Percentiles rank a stretch among this genome's conserved stretches.
Evolutionary conservation across 2,329 filamentous ascomycete species (phyloP).

Genomic region (Graphiopsis chlorocephala): DNA sequence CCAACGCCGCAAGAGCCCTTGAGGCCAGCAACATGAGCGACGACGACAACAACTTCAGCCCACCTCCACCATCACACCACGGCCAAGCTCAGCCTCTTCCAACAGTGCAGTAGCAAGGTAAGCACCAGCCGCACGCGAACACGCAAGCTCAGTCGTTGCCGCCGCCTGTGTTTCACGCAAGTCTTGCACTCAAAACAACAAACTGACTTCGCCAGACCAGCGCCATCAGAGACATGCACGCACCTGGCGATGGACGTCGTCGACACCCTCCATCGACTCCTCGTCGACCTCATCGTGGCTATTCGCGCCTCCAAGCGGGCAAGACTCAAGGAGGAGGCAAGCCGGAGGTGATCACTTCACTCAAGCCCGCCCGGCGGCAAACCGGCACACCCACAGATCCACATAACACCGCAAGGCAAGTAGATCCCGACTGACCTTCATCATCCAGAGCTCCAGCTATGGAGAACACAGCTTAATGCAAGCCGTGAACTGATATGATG

Average conservation of each 20-base stretch:
- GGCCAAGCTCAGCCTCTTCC: neutral
- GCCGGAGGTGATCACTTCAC: neutral
- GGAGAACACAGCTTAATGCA: neutral
- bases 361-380: neutral
- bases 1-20: neutral
- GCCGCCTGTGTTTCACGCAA: neutral
- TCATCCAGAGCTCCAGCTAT: neutral
- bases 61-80: neutral
- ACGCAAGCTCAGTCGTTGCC: neutral
- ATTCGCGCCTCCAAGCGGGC: neutral
- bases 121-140: neutral
- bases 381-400: neutral
- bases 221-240: neutral
- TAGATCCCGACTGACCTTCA: neutral
- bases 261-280: neutral
- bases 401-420: neutral
- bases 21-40: neutral
- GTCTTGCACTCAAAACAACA: neutral
- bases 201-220: neutral
- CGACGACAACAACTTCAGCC: neutral
- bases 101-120: neutral
- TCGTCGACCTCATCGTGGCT: neutral
- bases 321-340: neutral
- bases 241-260: neutral
- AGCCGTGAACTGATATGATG: neutral